Evolutionary conservation across 2,329 filamentous ascomycete genomes (phyloP), one percentile per base, ranked within the genome.

Genomic region (Chaetomium olivaceum): DNA sequence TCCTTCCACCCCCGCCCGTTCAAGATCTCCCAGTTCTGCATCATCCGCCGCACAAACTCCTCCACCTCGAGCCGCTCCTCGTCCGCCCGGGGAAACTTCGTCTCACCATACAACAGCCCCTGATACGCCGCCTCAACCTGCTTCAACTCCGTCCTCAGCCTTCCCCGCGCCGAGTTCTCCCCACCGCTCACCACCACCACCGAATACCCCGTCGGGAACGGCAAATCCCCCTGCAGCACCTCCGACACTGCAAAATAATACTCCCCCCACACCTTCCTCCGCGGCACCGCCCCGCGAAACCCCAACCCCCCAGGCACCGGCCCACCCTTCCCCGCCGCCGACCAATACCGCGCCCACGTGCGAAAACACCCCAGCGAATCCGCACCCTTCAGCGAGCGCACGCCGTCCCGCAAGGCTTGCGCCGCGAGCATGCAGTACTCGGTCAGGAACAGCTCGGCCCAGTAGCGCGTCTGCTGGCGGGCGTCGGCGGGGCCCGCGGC

Each of bases 1-100:
- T 96, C 90, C 51, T 83, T 85, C 93, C 93, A 97, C 19, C 86
- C 86, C 31, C 89, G 85, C 8, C 93, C 91, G 71, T 91, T 92
- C 8, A 97, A 78, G 39, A 95, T 82, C 58, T 85, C 82, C 95
- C 95, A 99, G 75, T 98, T 98, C 69, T 82, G 83, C 74, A 96
- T 89, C 11, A 92, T 90, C 62, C 89, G 85, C 68, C 91, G 86
- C 23, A 93, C 88, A 83, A 95, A 98, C 9, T 82, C 80, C 75
- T 98, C 94, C 2, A 98, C 86, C 74, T 94, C 91, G 54, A 85
- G 81, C 65, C 93, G 92, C 60, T 87, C 83, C 72, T 95, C 88
- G 51, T 91, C 89, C 0, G 95, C 93, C 71, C 88, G 90, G 0
- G 95, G 95, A 72, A 99, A 99, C 31, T 85, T 83, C 0, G 91